Evolutionary conservation across 2,329 filamentous ascomycete genomes (phyloP), one percentile per base, ranked within the genome.

Genomic region (Aspergillus sp.): DNA sequence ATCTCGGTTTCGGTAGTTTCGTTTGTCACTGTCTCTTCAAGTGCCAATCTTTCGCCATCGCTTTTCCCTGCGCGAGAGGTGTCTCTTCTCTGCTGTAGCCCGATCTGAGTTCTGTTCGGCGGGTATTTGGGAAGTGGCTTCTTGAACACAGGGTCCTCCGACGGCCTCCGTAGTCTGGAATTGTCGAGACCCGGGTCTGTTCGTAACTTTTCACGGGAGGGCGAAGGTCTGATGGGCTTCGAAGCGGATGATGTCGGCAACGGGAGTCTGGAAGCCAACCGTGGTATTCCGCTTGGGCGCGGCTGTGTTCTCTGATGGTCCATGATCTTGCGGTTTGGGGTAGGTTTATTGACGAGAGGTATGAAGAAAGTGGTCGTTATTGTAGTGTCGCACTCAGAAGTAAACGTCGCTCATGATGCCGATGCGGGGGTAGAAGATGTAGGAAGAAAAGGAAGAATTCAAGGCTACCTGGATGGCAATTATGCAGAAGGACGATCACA

Each of bases 221-320:
- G 74, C 46, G 78, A 72, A 14, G 77, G 68, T 47, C 75, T 75
- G 50, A 81, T 62, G 30, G 74, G 69, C 53, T 69, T 72, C 33
- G 70, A 61, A 38, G 62, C 59, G 40, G 72, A 69, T 41, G 73
- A 53, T 26, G 68, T 73, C 20, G 75, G 79, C 55, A 82, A 70
- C 11, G 81, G 81, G 44, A 84, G 70, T 58, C 78, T 76, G 19
- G 81, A 83, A 41, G 65, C 60, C 38, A 76, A 73, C 42, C 80
- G 74, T 53, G 81, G 81, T 47, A 83, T 73, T 32, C 67, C 67
- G 52, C 69, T 74, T 22, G 66, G 65, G 36, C 63, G 66, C 26
- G 51, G 54, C 38, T 60, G 62, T 44, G 62, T 60, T 51, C 60
- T 68, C 54, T 67, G 65, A 24, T 61, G 61, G 36, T 73, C 69